These are phyloP conservation scores for Rubia balearica DNA, from an alignment of 305 asterid genomes.

Conservation along the genomic window DNA sequence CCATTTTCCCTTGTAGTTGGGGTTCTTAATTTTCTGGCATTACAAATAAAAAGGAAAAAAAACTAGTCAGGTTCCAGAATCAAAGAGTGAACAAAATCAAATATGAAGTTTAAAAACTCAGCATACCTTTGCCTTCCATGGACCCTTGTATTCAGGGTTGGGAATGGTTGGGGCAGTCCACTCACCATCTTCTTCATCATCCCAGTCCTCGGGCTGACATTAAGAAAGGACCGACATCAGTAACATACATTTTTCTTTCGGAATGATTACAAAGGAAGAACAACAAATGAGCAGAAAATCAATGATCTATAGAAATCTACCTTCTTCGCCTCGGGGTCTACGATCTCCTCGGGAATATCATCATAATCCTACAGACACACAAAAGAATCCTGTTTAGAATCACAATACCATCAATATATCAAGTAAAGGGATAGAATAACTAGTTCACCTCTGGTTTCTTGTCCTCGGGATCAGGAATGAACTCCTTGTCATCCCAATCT, in stretches of 20 bases:
- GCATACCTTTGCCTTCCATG: conserved; percentile 86
- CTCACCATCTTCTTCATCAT: conserved; percentile 97
- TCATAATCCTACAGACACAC: conserved; percentile 62
- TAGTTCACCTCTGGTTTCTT: conserved; percentile 78
- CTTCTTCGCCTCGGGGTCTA: conserved; percentile 90
- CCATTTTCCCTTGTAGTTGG: conserved; percentile 96
- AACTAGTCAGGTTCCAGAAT: conserved; percentile 6
- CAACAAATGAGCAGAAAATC: not conserved
- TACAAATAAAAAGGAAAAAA: conserved; percentile 6
- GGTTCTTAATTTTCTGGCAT: conserved; percentile 90
- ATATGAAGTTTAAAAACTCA: conserved; percentile 1
- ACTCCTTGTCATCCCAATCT: conserved; percentile 98
- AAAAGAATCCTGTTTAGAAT: not conserved
- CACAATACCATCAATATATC: not conserved
- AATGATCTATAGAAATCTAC: conserved; percentile 27
- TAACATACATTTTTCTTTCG: conserved; percentile 4
- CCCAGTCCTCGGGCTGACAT: conserved; percentile 98
- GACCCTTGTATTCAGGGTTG: conserved; percentile 97
- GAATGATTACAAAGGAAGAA: not conserved
- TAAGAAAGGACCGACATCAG: not conserved
- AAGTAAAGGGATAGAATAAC: not conserved
- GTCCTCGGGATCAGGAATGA: conserved; percentile 86
- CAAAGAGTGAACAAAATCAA: not conserved
- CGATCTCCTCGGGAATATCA: conserved; percentile 86
- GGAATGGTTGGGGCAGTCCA: conserved; percentile 96